Evolutionary conservation across 352 stramenopile species (phyloP).

Genomic region (Aphanomyces cochlioides): DNA sequence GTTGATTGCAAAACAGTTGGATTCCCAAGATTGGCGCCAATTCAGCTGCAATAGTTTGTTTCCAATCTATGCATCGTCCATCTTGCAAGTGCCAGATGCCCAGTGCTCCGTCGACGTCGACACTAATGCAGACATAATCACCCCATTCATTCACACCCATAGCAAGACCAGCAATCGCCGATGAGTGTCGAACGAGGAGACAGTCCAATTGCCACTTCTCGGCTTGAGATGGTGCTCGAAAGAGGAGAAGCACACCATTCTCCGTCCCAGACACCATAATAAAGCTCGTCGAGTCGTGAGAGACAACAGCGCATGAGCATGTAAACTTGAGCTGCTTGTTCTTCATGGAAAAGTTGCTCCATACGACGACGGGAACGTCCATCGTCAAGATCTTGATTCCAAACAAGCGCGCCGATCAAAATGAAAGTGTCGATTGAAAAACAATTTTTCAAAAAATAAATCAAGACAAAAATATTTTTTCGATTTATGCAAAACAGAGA

Average conservation of each 20-base stretch:
- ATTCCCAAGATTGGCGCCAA: slow-evolving; percentile 16
- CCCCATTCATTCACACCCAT: slow-evolving; percentile 24
- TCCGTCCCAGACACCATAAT: slow-evolving; percentile 14
- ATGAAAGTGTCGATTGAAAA: not conserved
- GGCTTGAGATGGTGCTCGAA: not conserved
- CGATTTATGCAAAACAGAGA: too few species aligned
- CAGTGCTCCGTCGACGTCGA: not conserved
- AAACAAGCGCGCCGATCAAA: too few species aligned
- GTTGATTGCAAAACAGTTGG: slow-evolving; percentile 22
- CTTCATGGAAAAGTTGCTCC: slow-evolving; percentile 17
- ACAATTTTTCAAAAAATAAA: slow-evolving; percentile 11
- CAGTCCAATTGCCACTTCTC: slow-evolving; percentile 1
- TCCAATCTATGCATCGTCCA: slow-evolving; percentile 19
- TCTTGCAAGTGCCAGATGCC: slow-evolving; percentile 15
- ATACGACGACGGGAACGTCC: slow-evolving; percentile 22
- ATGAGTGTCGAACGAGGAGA: slow-evolving; percentile 20
- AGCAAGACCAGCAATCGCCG: slow-evolving; percentile 12
- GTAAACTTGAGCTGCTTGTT: not conserved
- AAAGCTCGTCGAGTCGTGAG: not conserved
- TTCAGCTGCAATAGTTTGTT: not conserved
- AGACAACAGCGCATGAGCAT: not conserved
- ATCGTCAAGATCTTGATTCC: slow-evolving; percentile 27
- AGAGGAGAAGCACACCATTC: slow-evolving; percentile 20
- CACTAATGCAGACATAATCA: slow-evolving; percentile 17
- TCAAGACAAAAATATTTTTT: slow-evolving; percentile 8